These are phyloP conservation scores for Trametes elegans DNA, from an alignment of 768 basidiomycete genomes.

Conservation along the genomic window DNA sequence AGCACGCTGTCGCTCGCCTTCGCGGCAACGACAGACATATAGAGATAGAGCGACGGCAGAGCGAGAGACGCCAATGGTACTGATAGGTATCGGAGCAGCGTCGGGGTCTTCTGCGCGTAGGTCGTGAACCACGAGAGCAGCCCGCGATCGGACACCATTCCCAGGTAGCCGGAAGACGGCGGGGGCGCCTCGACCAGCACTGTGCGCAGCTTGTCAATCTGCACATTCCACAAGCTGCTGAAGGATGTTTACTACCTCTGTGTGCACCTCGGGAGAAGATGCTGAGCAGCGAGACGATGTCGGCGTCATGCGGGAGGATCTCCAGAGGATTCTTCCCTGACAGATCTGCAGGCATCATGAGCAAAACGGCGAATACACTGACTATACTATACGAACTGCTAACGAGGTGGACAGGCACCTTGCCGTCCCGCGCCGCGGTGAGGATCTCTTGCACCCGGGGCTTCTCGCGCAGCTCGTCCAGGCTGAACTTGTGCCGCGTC, in stretches of 20 bases:
- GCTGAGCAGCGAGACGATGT: slow-evolving; percentile 57
- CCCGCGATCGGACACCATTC: slow-evolving; percentile 72
- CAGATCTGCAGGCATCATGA: slow-evolving; percentile 49
- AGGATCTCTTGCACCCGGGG: slow-evolving; percentile 67
- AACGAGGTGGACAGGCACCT: slow-evolving; percentile 71
- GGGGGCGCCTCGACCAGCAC: slow-evolving; percentile 54
- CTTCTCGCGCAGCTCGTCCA: slow-evolving; percentile 59
- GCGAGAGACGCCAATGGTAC: slow-evolving; percentile 55
- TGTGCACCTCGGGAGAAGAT: slow-evolving; percentile 72
- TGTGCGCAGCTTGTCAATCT: slow-evolving; percentile 22
- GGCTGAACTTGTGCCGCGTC: slow-evolving; percentile 64
- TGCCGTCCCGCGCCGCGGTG: slow-evolving; percentile 69
- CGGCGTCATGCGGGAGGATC: slow-evolving; percentile 59
- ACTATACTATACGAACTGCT: slow-evolving; percentile 48
- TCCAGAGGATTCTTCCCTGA: slow-evolving; percentile 84
- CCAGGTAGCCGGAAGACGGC: slow-evolving; percentile 49
- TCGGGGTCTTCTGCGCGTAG: slow-evolving; percentile 46
- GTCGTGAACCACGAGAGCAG: slow-evolving; percentile 68
- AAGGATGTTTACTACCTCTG: slow-evolving; percentile 45
- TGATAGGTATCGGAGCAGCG: slow-evolving; percentile 46
- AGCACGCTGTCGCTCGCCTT: slow-evolving; percentile 61
- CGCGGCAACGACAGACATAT: slow-evolving; percentile 60
- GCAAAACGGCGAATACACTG: background rate
- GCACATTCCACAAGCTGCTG: background rate
- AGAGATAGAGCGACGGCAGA: slow-evolving; percentile 65